A percentile compares a stretch with the other conserved stretches of the same genome.
phyloP scores from a whole-genome alignment of 2,329 filamentous ascomycete genomes.

The Fusarium luffae region DNA sequence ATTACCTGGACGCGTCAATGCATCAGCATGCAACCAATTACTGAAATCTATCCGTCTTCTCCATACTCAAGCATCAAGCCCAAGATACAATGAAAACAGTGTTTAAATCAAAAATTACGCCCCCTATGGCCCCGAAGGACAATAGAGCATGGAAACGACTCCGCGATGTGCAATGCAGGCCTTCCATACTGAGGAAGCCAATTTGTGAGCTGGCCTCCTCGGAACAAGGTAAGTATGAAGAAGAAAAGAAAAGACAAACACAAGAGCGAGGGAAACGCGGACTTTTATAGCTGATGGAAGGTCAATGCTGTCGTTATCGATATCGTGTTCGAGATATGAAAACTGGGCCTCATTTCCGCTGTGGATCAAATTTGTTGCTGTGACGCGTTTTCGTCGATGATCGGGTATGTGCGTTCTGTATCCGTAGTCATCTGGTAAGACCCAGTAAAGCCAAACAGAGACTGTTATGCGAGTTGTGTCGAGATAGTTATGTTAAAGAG shows the following conservation, averaged over 20 bases:
- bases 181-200: too few species aligned
- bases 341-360: slow-evolving; percentile 1
- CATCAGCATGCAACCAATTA: rapidly evolving
- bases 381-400: background rate
- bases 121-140: slow-evolving; percentile 16
- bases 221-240: slow-evolving; percentile 20
- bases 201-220: too few species aligned
- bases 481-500: background rate
- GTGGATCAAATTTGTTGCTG: background rate
- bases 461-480: background rate
- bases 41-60: background rate
- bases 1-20: background rate
- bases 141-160: slow-evolving; percentile 16
- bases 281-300: background rate
- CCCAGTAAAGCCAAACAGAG: background rate
- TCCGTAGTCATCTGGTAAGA: too few species aligned
- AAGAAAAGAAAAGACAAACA: slow-evolving; percentile 3
- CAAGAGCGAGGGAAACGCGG: background rate
- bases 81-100: slow-evolving; percentile 5
- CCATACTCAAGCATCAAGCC: slow-evolving; percentile 1
- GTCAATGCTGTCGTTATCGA: background rate
- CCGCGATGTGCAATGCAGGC: slow-evolving; percentile 23
- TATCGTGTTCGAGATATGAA: background rate
- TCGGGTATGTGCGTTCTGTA: background rate
- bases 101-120: slow-evolving; percentile 23